These are phyloP conservation scores for Zygosaccharomyces bailii DNA, from an alignment of 805 yeast genomes.

Conservation along the genomic window DNA sequence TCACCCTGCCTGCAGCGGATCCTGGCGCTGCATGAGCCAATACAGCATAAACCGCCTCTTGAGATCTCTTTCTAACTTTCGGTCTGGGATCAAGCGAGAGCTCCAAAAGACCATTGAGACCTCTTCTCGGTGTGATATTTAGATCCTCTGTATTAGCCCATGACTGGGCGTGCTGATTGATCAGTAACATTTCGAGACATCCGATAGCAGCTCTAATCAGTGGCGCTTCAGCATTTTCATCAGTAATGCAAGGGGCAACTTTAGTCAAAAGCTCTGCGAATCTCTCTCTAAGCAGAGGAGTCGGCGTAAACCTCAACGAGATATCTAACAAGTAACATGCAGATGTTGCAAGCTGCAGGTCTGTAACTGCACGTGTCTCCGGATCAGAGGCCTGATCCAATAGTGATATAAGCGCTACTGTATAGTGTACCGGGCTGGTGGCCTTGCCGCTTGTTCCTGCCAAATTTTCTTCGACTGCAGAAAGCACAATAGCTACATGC, in stretches of 20 bases:
- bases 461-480: slow-evolving; percentile 88
- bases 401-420: slow-evolving; percentile 76
- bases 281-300: slow-evolving; percentile 62
- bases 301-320: slow-evolving; percentile 70
- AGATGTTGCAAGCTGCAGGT: slow-evolving; percentile 63
- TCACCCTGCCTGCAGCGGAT: slow-evolving; percentile 75
- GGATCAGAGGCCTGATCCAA: slow-evolving; percentile 64
- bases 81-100: slow-evolving; percentile 86
- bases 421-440: slow-evolving; percentile 74
- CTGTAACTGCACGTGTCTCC: slow-evolving; percentile 50
- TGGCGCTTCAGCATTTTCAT: slow-evolving; percentile 70
- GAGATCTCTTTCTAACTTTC: slow-evolving; percentile 91
- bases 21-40: slow-evolving; percentile 67
- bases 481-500: slow-evolving; percentile 74
- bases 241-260: slow-evolving; percentile 76
- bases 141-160: slow-evolving; percentile 61
- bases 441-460: slow-evolving; percentile 48
- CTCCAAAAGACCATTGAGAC: slow-evolving; percentile 71
- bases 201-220: slow-evolving; percentile 81
- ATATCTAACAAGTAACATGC: slow-evolving; percentile 80
- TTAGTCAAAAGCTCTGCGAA: slow-evolving; percentile 75
- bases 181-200: slow-evolving; percentile 70
- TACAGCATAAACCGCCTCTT: slow-evolving; percentile 73
- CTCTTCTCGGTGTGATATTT: slow-evolving; percentile 69
- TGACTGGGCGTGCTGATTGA: slow-evolving; percentile 73